Evolutionary conservation across 2,329 filamentous ascomycete genomes (phyloP), one percentile per base, ranked within the genome.

Genomic region (Emmonsiellopsis sp.): DNA sequence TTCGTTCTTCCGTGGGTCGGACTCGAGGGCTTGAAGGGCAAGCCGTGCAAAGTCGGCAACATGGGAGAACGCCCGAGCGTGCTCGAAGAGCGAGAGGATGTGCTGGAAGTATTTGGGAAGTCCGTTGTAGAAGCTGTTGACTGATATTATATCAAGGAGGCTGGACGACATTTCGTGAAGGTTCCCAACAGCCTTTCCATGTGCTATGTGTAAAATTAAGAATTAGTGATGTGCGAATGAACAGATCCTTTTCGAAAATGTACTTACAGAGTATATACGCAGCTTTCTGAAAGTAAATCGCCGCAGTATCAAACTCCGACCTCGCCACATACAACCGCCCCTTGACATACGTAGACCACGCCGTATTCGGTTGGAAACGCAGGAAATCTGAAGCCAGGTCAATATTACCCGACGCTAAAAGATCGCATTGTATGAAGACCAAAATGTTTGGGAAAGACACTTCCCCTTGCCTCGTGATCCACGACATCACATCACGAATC

Each of bases 31-130:
- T 62, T 89, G 84, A 42, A 94, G 74, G 5, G 87, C 84, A 26
- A 91, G 74, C 40, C 83, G 80, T 40, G 88, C 84, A 73, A 95
- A 96, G 59, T 95, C 88, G 5, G 89, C 81, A 41, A 94, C 88
- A 63, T 86, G 87, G 1, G 87, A 86, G 67, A 87, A 88, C 0
- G 85, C 83, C 60, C 85, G 86, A 43, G 82, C 80, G 61, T 81
- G 81, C 66, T 96, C 91, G 64, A 87, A 97, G 1, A 98, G 77
- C 16, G 82, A 79, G 10, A 91, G 80, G 50, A 97, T 81, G 67
- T 98, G 93, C 42, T 85, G 83, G 68, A 94, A 94, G 71, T 96
- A 98, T 58, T 81, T 84, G 5, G 89, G 80, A 41, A 91, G 77
- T 1, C 92, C 93, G 53, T 82, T 81, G 64, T 90, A 78, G 64